Evolutionary conservation across 2,329 filamentous ascomycete species (phyloP), one percentile per base, ranked within the genome.

Genomic region (Pseudocercospora cruenta): DNA sequence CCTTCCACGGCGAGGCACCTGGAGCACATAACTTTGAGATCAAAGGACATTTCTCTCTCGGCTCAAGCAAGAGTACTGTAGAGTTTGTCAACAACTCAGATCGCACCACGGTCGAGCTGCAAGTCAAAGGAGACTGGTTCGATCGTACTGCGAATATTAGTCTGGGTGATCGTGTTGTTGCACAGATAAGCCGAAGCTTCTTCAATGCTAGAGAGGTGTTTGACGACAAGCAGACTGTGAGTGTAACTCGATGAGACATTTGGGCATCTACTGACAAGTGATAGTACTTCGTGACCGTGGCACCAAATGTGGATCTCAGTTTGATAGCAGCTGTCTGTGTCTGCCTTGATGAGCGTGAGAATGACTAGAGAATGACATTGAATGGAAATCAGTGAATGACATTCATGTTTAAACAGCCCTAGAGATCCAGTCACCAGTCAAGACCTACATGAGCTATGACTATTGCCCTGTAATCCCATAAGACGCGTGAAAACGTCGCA

Each of bases 241-340:
- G 74, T 26, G 6, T 26, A 19, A 36, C 49, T 4, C 22, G 39
- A 4, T 36, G 5, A 12, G 19, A 6, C 24, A 4, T 43, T 6
- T 14, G 53, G 43, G 22, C 22, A 31, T 26, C 4, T 31, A 57
- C 67, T 72, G 51, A 68, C 58, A 16, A 16, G 5, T 3, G 24
- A 4, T 47, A 77, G 75, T 92, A 92, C 70, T 84, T 82, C 1
- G 82, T 92, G 4, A 82, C 82, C 0, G 83, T 91, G 5, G 88
- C 88, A 1, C 87, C 89, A 0, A 86, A 86, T 16, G 86, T 90
- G 6, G 90, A 92, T 72, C 83, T 90, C 77, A 85, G 87, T 3
- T 73, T 91, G 55, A 85, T 91, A 69, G 86, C 83, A 0, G 90
- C 89, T 10, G 80, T 91, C 72, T 91, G 88, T 73, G 87, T 92